Evolutionary conservation across 2,329 filamentous ascomycete species (phyloP), one percentile per base, ranked within the genome.

Genomic region (Diaporthe helianthi): DNA sequence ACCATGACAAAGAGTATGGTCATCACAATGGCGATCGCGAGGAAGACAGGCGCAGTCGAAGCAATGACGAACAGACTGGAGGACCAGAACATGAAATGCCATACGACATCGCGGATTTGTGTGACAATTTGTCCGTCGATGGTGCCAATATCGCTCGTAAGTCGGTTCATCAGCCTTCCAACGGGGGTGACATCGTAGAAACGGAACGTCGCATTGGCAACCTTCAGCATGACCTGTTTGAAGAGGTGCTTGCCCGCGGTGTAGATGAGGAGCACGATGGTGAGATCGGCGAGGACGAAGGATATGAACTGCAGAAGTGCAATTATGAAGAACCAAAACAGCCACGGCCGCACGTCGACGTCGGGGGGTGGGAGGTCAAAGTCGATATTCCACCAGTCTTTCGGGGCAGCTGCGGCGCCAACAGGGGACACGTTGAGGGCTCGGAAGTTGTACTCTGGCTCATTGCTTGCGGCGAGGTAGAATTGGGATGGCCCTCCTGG

Each of bases 161-260:
- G 85, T 9, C 94, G 88, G 78, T 98, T 98, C 92, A 97, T 97
- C 71, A 98, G 83, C 55, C 94, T 89, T 0, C 94, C 94, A 0
- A 97, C 90, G 0, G 94, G 94, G 0, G 94, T 97, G 4, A 93
- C 89, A 76, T 98, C 94, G 80, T 97, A 96, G 79, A 94, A 98
- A 1, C 93, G 89, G 80, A 98, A 97, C 0, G 91, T 94, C 0
- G 94, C 92, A 74, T 89, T 87, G 76, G 91, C 91, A 61, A 97
- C 92, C 64, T 87, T 87, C 1, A 86, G 81, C 80, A 97, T 88
- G 24, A 93, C 92, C 47, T 88, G 84, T 71, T 83, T 83, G 79
- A 97, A 97, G 61, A 98, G 86, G 8, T 84, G 82, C 74, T 91
- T 92, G 0, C 92, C 93, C 0, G 94, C 93, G 38, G 87, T 87